Evolutionary conservation across 495 filamentous ascomycete species (phyloP).

Genomic region (Hyphodiscus hymeniophilus): DNA sequence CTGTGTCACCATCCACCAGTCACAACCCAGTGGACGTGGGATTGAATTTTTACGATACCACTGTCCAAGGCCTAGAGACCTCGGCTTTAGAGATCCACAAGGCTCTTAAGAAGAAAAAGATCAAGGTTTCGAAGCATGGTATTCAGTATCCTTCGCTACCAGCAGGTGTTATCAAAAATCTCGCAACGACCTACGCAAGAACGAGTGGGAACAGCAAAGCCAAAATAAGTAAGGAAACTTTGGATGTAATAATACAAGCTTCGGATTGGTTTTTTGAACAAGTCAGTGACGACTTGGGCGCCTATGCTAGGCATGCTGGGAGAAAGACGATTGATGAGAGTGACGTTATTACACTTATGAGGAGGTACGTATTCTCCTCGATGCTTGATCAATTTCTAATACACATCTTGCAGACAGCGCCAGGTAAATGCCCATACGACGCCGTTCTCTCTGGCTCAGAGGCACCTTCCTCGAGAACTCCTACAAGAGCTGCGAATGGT

Average conservation of each 20-base stretch:
- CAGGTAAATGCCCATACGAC: slow-evolving; percentile 64
- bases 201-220: slow-evolving; percentile 52
- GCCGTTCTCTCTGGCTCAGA: slow-evolving; percentile 74
- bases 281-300: slow-evolving; percentile 65
- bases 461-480: slow-evolving; percentile 72
- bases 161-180: slow-evolving; percentile 58
- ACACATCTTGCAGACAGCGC: slow-evolving; percentile 57
- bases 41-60: slow-evolving; percentile 1
- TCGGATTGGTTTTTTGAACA: slow-evolving; percentile 89
- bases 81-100: slow-evolving; percentile 8
- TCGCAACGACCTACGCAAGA: slow-evolving; percentile 59
- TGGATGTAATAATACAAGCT: slow-evolving; percentile 67
- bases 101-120: slow-evolving; percentile 34
- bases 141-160: slow-evolving; percentile 71
- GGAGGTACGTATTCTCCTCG: slow-evolving; percentile 43
- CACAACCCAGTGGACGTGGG: slow-evolving; percentile 4
- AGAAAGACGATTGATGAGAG: slow-evolving; percentile 79
- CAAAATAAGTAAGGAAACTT: slow-evolving; percentile 61
- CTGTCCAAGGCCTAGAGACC: slow-evolving; percentile 25
- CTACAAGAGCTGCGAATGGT: slow-evolving; percentile 74
- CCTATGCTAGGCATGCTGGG: slow-evolving; percentile 73
- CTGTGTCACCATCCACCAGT: slow-evolving; percentile 4
- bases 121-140: slow-evolving; percentile 61
- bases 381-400: slow-evolving; percentile 20
- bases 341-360: slow-evolving; percentile 74